A percentile compares a stretch with the other conserved stretches of the same genome.
Conservation (phyloP, 768 basidiomycete species). For the Albatrellus ellisii region DNA sequence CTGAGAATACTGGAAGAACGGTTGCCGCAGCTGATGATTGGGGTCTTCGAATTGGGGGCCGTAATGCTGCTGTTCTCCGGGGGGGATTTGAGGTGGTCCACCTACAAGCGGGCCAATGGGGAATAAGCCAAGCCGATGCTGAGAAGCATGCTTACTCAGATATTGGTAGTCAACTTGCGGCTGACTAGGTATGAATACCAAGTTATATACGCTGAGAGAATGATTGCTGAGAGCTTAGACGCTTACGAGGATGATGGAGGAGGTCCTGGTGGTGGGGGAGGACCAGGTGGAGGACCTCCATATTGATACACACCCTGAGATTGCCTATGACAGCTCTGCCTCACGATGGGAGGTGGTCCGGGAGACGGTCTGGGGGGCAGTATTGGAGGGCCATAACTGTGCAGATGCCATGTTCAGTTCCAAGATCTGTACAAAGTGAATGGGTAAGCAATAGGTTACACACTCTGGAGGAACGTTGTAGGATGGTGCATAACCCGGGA, state of each 20-base stretch:
- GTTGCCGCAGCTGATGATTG: constrained; percentile 21
- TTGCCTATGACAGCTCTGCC: constrained; percentile 9
- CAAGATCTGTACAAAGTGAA: background rate
- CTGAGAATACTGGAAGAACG: constrained; percentile 41
- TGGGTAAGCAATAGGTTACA: background rate
- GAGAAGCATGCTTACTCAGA: no score
- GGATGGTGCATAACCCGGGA: constrained; percentile 13
- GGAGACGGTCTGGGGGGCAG: constrained; percentile 8
- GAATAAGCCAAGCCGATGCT: no score
- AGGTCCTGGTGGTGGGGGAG: constrained; percentile 7
- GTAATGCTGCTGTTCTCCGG: constrained; percentile 27
- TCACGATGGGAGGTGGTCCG: constrained; percentile 7
- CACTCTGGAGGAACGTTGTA: constrained; percentile 14
- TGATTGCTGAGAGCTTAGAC: background rate
- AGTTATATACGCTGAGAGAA: background rate
- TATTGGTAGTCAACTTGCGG: no score
- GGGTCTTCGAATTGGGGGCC: constrained; percentile 29
- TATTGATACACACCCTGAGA: constrained; percentile 1
- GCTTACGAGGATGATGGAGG: constrained; percentile 10
- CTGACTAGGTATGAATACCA: no score
- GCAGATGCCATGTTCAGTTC: background rate
- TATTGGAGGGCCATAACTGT: constrained; percentile 1
- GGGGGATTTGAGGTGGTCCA: constrained; percentile 20
- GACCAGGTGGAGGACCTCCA: constrained; percentile 1
- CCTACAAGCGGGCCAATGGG: no score